Conservation (phyloP, 805 yeast species). For the Starmerella ratchasimensis region DNA sequence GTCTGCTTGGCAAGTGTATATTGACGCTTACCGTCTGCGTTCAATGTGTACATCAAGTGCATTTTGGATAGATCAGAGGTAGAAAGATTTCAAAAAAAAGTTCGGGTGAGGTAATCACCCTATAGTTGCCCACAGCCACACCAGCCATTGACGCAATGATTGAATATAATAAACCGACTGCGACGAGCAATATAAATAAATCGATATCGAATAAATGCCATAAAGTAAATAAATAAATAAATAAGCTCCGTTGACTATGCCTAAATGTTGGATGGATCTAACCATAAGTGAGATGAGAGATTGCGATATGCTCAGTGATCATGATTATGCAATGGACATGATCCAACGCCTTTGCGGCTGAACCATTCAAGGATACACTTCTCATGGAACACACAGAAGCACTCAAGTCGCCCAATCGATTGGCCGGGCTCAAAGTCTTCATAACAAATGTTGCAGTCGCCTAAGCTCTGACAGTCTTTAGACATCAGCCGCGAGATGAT, state of each 20-base stretch:
- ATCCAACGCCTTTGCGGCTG: conserved; percentile 66
- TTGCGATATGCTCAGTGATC: too few species aligned
- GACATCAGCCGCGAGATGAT: conserved; percentile 39
- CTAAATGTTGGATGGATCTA: too few species aligned
- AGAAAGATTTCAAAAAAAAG: not conserved
- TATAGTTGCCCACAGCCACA: too few species aligned
- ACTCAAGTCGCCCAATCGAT: conserved; percentile 81
- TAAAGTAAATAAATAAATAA: too few species aligned
- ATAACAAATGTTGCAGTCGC: conserved; percentile 87
- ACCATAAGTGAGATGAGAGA: too few species aligned
- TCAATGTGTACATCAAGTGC: conserved; percentile 98
- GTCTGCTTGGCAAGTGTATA: conserved; percentile 80
- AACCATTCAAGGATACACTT: conserved; percentile 88
- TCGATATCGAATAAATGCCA: too few species aligned
- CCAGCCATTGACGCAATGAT: too few species aligned
- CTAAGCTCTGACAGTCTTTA: conserved; percentile 28
- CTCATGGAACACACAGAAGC: conserved; percentile 88
- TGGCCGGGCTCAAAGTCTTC: conserved; percentile 81
- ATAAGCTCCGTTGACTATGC: too few species aligned
- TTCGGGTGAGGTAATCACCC: too few species aligned
- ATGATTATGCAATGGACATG: conserved; percentile 65
- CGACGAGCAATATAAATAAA: too few species aligned
- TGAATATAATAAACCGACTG: too few species aligned
- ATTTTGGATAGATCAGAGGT: conserved; percentile 30
- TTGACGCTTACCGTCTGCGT: conserved; percentile 86